phyloP scores from a whole-genome alignment of 768 basidiomycete genomes.

The Suillus placidus region DNA sequence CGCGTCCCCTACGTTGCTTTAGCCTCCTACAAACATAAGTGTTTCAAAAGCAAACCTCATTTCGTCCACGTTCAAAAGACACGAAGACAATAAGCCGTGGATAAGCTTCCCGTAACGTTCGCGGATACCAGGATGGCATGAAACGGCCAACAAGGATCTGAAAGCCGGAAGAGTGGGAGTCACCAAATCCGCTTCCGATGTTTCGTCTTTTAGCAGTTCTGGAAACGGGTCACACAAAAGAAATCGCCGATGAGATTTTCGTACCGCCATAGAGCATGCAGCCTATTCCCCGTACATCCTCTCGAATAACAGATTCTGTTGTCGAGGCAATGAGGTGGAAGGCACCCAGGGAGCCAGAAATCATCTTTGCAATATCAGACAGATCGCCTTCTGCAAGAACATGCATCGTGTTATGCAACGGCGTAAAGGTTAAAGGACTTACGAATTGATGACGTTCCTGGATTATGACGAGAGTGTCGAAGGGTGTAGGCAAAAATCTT shows the following conservation, averaged over 20 bases:
- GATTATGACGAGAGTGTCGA: conserved; percentile 66
- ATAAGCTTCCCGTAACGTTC: conserved; percentile 62
- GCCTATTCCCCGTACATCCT: conserved; percentile 79
- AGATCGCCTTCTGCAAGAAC: conserved; percentile 48
- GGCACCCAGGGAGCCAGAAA: conserved; percentile 63
- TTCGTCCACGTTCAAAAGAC: conserved; percentile 84
- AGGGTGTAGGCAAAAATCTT: conserved; percentile 83
- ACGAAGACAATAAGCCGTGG: conserved; percentile 84
- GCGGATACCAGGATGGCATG: conserved; percentile 41
- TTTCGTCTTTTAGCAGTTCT: conserved; percentile 89
- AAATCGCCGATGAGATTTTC: background rate
- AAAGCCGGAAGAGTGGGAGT: conserved; percentile 80
- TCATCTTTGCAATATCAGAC: conserved; percentile 62
- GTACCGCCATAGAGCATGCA: conserved; percentile 79
- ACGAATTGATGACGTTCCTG: conserved; percentile 58
- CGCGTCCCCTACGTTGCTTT: conserved; percentile 62
- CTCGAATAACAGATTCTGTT: conserved; percentile 57
- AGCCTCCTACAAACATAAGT: conserved; percentile 8
- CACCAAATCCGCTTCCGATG: conserved; percentile 74
- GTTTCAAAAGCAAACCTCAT: conserved; percentile 68
- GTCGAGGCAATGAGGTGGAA: conserved; percentile 61
- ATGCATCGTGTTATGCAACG: conserved; percentile 11
- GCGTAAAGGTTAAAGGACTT: conserved; percentile 13
- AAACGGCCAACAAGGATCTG: conserved; percentile 68
- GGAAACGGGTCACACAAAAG: conserved; percentile 17